Base-by-base conservation (phyloP, 768 basidiomycete species). In the Obba rivulosa region DNA sequence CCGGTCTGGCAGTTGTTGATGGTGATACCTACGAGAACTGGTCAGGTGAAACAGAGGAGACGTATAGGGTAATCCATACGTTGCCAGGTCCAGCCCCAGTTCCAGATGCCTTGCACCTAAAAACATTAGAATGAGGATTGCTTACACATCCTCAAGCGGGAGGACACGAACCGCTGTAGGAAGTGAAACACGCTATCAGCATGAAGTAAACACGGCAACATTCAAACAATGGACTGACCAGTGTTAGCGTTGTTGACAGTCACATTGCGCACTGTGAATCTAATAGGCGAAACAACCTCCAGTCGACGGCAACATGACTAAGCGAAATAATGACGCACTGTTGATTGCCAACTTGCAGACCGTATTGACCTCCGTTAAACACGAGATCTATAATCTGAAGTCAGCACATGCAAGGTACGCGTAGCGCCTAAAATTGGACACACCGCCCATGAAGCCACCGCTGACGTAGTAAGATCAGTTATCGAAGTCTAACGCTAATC, bases 181-280 rank as follows among this genome's bases (percentile, higher is more conserved):
- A 23, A 41, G 48, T 25, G 13, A 34, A 43, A 14, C 9, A 20
- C 25, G 24, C 20, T 23, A 36, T 48, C 22, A 43, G 43, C 21
- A 34, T 45, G 14, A 9, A 42, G 11, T 21, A 41, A 8, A 36
- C 22, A 28, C 17, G 16, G 18, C 7, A 4, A 22, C n/a, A n/a
- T 8, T 24, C 10, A 36, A 20, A 28, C 24, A 43, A 22, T 43
- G 21, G 23, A 49, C 64, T 59, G 50, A 69, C 69, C 72, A 44
- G 67, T 68, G 16, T 70, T 63, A 20, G 76, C 73, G 45, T 77
- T 72, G 54, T 74, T 76, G 45, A 78, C 65, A 18, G 74, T 78
- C 46, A 84, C 60, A 57, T 84, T 85, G 18, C 83, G 76, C 11
- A 83, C 80, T 10, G 82, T 83, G 57, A 84, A 80, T 53, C 74